These are phyloP conservation scores for Ophiosphaerella narmari DNA, from an alignment of 2,329 filamentous ascomycete genomes.

Conservation along the genomic window DNA sequence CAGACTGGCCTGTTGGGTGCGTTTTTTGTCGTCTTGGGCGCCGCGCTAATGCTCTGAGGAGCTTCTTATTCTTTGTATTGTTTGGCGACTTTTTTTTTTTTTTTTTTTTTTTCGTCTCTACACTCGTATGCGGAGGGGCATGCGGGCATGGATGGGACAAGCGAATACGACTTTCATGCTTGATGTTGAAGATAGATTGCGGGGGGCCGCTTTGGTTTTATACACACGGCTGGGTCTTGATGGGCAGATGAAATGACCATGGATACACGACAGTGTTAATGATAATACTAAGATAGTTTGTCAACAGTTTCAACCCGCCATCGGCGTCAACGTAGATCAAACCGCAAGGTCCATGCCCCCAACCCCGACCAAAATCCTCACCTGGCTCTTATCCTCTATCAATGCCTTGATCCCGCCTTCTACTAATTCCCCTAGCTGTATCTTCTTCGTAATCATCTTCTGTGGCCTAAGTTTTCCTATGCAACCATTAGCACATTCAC, in stretches of 20 bases:
- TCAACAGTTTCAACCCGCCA: background rate
- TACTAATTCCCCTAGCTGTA: constrained; percentile 60
- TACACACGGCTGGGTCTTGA: too few relatives aligned
- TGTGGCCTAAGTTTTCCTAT: constrained; percentile 57
- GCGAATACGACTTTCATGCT: background rate
- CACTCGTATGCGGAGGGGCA: too few relatives aligned
- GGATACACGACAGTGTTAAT: background rate
- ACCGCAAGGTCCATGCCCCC: constrained; percentile 22
- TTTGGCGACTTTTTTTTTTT: too few relatives aligned
- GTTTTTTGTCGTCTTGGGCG: constrained; percentile 3
- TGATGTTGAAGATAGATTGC: background rate
- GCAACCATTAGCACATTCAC: background rate
- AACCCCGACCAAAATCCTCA: constrained; percentile 64
- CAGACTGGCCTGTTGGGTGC: background rate
- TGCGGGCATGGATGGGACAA: background rate
- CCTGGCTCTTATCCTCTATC: constrained; percentile 64
- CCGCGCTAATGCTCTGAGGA: constrained; percentile 2
- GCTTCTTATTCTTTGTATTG: too few relatives aligned
- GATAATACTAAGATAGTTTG: background rate
- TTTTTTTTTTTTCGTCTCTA: too few relatives aligned
- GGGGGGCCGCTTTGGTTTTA: too few relatives aligned
- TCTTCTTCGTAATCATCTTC: constrained; percentile 65
- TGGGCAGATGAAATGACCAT: too few relatives aligned
- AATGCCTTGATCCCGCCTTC: constrained; percentile 62
- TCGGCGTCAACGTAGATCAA: background rate